phyloP scores from a whole-genome alignment of 108 stramenopile genomes.

The Cylindrotheca fusiformis region DNA sequence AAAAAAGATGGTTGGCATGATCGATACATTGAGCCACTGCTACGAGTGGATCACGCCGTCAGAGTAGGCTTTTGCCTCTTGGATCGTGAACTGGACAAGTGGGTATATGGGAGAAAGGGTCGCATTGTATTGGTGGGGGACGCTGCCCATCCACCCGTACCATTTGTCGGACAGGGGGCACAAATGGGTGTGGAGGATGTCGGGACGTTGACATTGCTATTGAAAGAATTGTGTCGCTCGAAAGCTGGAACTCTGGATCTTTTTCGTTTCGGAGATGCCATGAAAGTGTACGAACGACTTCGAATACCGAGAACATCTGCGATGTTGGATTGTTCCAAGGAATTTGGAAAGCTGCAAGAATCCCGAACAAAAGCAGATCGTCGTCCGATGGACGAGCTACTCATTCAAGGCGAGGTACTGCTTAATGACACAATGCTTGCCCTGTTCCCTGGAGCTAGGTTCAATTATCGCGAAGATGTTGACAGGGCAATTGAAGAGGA shows the following conservation, averaged over 20 bases:
- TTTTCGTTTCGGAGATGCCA: conserved; percentile 14
- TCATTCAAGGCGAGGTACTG: background rate
- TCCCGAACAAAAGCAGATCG: conserved; percentile 18
- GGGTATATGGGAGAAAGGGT: conserved; percentile 15
- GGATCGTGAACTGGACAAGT: conserved; percentile 14
- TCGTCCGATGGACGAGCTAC: background rate
- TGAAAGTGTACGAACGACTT: conserved; percentile 44
- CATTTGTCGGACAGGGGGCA: conserved; percentile 65
- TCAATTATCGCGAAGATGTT: conserved; percentile 4
- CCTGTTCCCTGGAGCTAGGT: conserved; percentile 7
- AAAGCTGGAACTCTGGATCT: background rate
- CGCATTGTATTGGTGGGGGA: conserved; percentile 56
- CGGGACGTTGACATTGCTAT: conserved; percentile 37
- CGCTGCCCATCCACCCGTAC: conserved; percentile 67
- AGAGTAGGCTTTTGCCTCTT: conserved; percentile 40
- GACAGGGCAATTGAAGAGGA: background rate
- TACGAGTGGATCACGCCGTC: conserved; percentile 14
- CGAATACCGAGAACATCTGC: conserved; percentile 41
- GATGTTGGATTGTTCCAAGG: conserved; percentile 38
- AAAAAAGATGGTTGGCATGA: conserved; percentile 56
- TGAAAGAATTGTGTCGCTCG: conserved; percentile 28
- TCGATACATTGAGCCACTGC: conserved; percentile 41
- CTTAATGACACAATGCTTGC: conserved; percentile 6
- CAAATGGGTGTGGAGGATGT: conserved; percentile 67
- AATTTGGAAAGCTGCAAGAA: conserved; percentile 49